Evolutionary conservation across 306 rosid genomes (phyloP).

Genomic region (Macrotyloma uniflorum): DNA sequence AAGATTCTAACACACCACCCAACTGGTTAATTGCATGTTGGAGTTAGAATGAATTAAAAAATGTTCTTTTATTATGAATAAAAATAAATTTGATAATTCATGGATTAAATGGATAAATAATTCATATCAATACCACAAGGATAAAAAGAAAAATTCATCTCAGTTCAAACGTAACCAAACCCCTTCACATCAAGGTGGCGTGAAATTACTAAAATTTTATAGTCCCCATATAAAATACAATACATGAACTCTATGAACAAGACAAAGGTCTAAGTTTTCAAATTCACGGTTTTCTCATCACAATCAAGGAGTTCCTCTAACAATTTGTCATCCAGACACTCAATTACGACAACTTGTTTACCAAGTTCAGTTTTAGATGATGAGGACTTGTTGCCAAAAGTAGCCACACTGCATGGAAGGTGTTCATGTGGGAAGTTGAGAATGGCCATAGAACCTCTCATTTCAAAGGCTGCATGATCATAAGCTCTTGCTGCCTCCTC

Average conservation of each 20-base stretch:
- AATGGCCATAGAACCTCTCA: constrained; percentile 70
- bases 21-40: too few relatives aligned
- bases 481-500: constrained; percentile 78
- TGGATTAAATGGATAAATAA: too few relatives aligned
- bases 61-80: too few relatives aligned
- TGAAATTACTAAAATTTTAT: not conserved
- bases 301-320: constrained; percentile 72
- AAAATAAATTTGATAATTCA: too few relatives aligned
- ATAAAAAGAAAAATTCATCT: not conserved
- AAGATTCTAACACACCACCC: too few relatives aligned
- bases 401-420: constrained; percentile 12
- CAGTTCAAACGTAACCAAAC: not conserved
- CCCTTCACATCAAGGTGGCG: not conserved
- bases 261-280: not conserved
- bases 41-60: too few relatives aligned
- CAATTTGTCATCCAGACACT: constrained; percentile 67
- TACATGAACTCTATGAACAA: not conserved
- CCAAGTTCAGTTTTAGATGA: constrained; percentile 29
- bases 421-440: constrained; percentile 73
- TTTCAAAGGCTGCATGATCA: constrained; percentile 65
- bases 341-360: constrained; percentile 57
- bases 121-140: too few relatives aligned
- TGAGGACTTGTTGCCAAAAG: constrained; percentile 23
- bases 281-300: constrained; percentile 23
- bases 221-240: not conserved